Percentiles rank a stretch among this genome's conserved stretches.
phyloP scores from a whole-genome alignment of 768 basidiomycete genomes.

The Coprinopsis sp. region DNA sequence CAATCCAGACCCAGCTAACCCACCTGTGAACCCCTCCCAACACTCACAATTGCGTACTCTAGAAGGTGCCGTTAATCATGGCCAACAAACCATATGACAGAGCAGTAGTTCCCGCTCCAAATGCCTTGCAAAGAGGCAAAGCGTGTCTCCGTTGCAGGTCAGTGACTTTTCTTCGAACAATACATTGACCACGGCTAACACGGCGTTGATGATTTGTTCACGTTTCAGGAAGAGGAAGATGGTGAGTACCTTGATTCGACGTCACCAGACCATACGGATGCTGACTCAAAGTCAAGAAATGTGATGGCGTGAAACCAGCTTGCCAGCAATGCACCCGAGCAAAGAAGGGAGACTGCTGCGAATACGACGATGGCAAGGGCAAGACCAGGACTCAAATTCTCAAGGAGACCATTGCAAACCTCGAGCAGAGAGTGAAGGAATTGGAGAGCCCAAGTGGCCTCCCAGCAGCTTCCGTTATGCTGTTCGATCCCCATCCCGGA shows the following conservation, averaged over 20 bases:
- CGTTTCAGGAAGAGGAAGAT: slow-evolving; percentile 62
- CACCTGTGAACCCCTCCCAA: background rate
- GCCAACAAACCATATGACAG: slow-evolving; percentile 43
- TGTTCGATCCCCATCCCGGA: slow-evolving; percentile 59
- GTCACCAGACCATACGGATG: slow-evolving; percentile 8
- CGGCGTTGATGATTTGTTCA: slow-evolving; percentile 11
- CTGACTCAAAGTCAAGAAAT: slow-evolving; percentile 48
- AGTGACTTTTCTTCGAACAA: slow-evolving; percentile 15
- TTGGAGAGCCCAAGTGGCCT: slow-evolving; percentile 65
- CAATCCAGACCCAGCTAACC: slow-evolving; percentile 4
- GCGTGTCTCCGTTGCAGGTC: slow-evolving; percentile 72
- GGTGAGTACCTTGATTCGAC: slow-evolving; percentile 30
- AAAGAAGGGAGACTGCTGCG: slow-evolving; percentile 70
- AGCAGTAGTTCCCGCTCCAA: slow-evolving; percentile 22
- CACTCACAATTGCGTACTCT: slow-evolving; percentile 21
- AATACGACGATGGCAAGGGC: slow-evolving; percentile 82
- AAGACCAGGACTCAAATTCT: slow-evolving; percentile 78
- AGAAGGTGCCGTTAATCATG: slow-evolving; percentile 39
- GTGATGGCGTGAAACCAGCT: slow-evolving; percentile 71
- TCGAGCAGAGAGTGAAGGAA: slow-evolving; percentile 68
- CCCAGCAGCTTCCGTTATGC: slow-evolving; percentile 59
- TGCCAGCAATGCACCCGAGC: slow-evolving; percentile 77
- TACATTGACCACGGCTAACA: slow-evolving; percentile 5
- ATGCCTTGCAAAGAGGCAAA: slow-evolving; percentile 61
- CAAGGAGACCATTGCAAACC: slow-evolving; percentile 68